Evolutionary conservation across 148 eudicot genomes (phyloP).

Genomic region (Chenopodium quinoa): DNA sequence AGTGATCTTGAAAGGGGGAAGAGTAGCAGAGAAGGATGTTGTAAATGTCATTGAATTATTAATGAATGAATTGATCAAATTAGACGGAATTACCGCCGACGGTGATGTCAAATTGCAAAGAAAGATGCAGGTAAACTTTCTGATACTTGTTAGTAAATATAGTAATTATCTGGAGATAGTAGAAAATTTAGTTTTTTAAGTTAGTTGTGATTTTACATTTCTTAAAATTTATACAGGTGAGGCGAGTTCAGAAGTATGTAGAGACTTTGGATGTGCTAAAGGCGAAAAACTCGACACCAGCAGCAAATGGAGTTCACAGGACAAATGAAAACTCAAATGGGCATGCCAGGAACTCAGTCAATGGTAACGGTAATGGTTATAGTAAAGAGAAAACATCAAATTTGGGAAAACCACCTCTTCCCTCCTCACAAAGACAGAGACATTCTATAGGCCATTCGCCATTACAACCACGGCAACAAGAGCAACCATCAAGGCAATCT

Average conservation of each 20-base stretch:
- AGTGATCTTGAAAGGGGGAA: conserved; percentile 63
- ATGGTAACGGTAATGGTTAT: conserved; percentile 22
- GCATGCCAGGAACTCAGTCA: conserved; percentile 26
- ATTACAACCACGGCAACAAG: conserved; percentile 24
- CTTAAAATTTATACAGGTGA: conserved; percentile 39
- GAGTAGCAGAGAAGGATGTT: conserved; percentile 61
- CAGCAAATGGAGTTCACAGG: conserved; percentile 35
- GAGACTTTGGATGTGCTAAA: conserved; percentile 79
- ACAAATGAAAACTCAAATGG: conserved; percentile 26
- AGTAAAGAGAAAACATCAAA: conserved; percentile 31
- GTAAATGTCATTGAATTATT: conserved; percentile 51
- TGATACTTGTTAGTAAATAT: neutral
- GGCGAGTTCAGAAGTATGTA: conserved; percentile 80
- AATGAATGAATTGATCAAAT: conserved; percentile 79
- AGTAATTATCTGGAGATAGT: too few relatives aligned
- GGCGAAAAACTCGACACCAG: conserved; percentile 48
- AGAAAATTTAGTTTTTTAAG: too few relatives aligned
- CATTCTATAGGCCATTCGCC: conserved; percentile 48
- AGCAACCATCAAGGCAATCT: conserved; percentile 44
- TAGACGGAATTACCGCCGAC: conserved; percentile 64
- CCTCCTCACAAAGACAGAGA: conserved; percentile 41
- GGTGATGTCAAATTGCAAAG: conserved; percentile 82
- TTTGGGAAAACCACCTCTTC: conserved; percentile 41
- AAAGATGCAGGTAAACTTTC: conserved; percentile 70
- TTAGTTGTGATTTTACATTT: neutral